A percentile compares a stretch with the other conserved stretches of the same genome.
phyloP scores from a whole-genome alignment of 495 filamentous ascomycete species.

The Neurospora sp. region DNA sequence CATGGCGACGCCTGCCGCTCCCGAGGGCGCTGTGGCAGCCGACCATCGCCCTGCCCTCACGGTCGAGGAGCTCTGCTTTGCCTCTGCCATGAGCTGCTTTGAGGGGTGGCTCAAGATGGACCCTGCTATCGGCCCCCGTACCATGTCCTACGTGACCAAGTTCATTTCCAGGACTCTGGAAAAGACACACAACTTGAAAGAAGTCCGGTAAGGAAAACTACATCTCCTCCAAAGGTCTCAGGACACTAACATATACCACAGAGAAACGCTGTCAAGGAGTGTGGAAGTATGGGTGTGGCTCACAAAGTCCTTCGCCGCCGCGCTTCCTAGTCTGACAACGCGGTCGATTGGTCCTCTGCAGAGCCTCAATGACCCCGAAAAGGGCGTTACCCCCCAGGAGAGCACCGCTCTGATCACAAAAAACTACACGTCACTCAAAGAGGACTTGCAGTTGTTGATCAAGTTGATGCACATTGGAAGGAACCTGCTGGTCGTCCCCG shows the following conservation, averaged over 20 bases:
- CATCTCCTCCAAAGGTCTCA: too few species aligned
- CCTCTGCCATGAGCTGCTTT: slow-evolving; percentile 39
- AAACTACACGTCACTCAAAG: slow-evolving; percentile 62
- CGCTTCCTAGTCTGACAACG: slow-evolving; percentile 25
- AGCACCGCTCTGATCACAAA: slow-evolving; percentile 66
- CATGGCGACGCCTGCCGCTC: not conserved
- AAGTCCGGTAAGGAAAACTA: slow-evolving; percentile 36
- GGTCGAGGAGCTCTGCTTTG: slow-evolving; percentile 47
- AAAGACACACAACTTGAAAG: slow-evolving; percentile 40
- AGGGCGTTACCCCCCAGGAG: slow-evolving; percentile 47
- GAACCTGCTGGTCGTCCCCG: slow-evolving; percentile 71
- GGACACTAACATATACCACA: slow-evolving; percentile 11
- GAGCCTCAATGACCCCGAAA: slow-evolving; percentile 24
- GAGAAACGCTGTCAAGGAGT: slow-evolving; percentile 45
- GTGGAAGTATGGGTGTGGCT: slow-evolving; percentile 65
- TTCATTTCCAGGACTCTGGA: slow-evolving; percentile 43
- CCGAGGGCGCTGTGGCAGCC: not conserved
- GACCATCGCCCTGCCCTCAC: slow-evolving; percentile 8
- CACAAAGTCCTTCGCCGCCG: slow-evolving; percentile 25
- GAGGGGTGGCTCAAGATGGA: slow-evolving; percentile 45
- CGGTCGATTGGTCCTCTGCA: slow-evolving; percentile 28
- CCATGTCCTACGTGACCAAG: slow-evolving; percentile 35
- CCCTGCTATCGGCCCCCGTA: slow-evolving; percentile 36
- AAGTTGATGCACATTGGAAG: slow-evolving; percentile 75
- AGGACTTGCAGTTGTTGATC: slow-evolving; percentile 75